Evolutionary conservation across 768 basidiomycete genomes (phyloP).

Genomic region (Boletus coccyginus): DNA sequence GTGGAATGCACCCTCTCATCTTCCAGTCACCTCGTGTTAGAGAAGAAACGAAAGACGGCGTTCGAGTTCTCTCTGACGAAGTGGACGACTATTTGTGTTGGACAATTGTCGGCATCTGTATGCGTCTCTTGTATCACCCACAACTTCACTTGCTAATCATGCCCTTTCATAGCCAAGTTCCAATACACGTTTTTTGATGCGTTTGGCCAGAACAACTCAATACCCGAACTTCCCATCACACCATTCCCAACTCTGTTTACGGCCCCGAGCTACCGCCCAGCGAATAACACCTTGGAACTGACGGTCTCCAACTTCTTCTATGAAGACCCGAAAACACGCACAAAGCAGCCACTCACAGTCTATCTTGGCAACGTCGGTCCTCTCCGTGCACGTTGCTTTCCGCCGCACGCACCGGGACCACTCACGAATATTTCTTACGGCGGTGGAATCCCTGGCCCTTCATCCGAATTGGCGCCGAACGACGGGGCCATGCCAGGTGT

Average conservation of each 20-base stretch:
- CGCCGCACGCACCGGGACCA: constrained; percentile 66
- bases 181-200: constrained; percentile 95
- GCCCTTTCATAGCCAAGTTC: constrained; percentile 66
- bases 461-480: constrained; percentile 29
- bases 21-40: constrained; percentile 79
- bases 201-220: constrained; percentile 72
- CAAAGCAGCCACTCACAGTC: constrained; percentile 74
- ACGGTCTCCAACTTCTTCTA: constrained; percentile 89
- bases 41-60: constrained; percentile 79
- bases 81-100: constrained; percentile 95
- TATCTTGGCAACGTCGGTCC: constrained; percentile 91
- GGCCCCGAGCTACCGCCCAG: constrained; percentile 68
- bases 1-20: constrained; percentile 76
- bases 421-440: constrained; percentile 63
- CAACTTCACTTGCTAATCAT: constrained; percentile 19
- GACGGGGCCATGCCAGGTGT: constrained; percentile 21
- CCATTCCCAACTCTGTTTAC: constrained; percentile 88
- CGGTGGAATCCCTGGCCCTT: constrained; percentile 41
- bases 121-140: constrained; percentile 31
- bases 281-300: constrained; percentile 74
- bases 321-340: constrained; percentile 61
- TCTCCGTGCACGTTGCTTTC: constrained; percentile 72
- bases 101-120: constrained; percentile 95
- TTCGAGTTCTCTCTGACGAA: constrained; percentile 74
- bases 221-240: constrained; percentile 79